Percentiles rank a stretch among this genome's conserved stretches.
These are phyloP conservation scores for Peronosclerospora sorghi DNA, from an alignment of 352 stramenopile genomes.

Conservation along the genomic window DNA sequence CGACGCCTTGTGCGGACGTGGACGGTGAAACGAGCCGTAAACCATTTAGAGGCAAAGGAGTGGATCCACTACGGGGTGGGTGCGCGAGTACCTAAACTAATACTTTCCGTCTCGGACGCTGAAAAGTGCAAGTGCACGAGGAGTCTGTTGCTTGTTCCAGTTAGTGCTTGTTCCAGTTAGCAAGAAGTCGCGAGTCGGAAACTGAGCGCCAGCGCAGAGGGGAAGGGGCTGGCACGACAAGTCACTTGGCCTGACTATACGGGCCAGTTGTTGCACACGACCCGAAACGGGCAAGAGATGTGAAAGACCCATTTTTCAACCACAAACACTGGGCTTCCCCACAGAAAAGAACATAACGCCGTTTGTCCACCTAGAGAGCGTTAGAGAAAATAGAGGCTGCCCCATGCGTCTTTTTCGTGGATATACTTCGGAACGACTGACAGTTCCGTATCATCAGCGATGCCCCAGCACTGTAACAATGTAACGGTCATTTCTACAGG, in stretches of 20 bases:
- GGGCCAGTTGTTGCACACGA: constrained; percentile 10
- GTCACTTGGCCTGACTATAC: constrained; percentile 5
- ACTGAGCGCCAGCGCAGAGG: constrained; percentile 18
- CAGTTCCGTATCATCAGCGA: no score
- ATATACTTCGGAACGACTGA: no score
- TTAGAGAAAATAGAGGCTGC: no score
- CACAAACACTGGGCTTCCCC: background rate
- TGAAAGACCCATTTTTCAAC: constrained; percentile 6
- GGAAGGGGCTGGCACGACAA: background rate
- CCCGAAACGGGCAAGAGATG: constrained; percentile 13
- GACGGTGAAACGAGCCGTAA: constrained; percentile 26
- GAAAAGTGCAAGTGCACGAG: constrained; percentile 3
- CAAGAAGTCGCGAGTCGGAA: constrained; percentile 18
- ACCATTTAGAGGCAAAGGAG: constrained; percentile 16
- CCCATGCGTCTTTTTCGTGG: no score
- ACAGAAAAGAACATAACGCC: no score
- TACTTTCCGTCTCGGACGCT: constrained; percentile 5
- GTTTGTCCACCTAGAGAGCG: no score
- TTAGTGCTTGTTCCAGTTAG: background rate
- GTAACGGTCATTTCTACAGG: no score
- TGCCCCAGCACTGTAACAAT: no score
- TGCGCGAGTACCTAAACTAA: background rate
- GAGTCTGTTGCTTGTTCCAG: background rate
- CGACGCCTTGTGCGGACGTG: constrained; percentile 14
- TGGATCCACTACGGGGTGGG: constrained; percentile 15